phyloP scores from a whole-genome alignment of 148 eudicot species.

The Persicaria maculosa region DNA sequence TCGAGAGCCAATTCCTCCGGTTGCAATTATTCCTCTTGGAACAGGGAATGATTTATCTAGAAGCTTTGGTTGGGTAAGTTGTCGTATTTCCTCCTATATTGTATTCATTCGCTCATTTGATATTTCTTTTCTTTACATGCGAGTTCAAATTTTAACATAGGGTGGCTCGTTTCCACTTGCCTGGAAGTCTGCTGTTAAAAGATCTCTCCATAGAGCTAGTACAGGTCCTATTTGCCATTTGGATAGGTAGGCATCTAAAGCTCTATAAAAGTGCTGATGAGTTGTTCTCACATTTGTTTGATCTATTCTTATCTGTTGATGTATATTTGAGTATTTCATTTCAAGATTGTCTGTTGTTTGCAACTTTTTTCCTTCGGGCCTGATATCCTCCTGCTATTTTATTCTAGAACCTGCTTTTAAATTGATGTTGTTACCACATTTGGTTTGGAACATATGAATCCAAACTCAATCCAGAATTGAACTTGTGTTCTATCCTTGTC shows the following conservation, averaged over 20 bases:
- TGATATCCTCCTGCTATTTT: background rate
- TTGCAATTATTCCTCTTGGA: slow-evolving; percentile 91
- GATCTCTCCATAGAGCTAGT: slow-evolving; percentile 60
- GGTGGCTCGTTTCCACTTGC: slow-evolving; percentile 97
- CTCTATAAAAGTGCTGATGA: background rate
- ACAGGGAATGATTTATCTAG: slow-evolving; percentile 97
- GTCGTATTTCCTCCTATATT: slow-evolving; percentile 12
- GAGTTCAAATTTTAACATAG: slow-evolving; percentile 13
- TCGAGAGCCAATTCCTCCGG: slow-evolving; percentile 78
- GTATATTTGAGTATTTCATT: background rate
- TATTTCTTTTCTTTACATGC: background rate
- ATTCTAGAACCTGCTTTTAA: background rate
- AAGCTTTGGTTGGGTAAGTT: slow-evolving; percentile 91
- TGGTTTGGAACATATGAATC: background rate
- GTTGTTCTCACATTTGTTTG: background rate
- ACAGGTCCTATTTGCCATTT: slow-evolving; percentile 42
- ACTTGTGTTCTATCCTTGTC: too few relatives aligned
- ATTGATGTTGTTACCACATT: background rate
- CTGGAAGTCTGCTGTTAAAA: slow-evolving; percentile 88
- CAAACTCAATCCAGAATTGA: background rate
- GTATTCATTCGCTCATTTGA: background rate
- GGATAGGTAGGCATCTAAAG: slow-evolving; percentile 51
- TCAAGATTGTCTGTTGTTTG: background rate
- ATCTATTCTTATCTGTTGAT: background rate
- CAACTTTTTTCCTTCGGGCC: background rate